These are phyloP conservation scores for Cutaneotrichosporon sp. DNA, from an alignment of 1,284 basidiomycete genomes.

Conservation along the genomic window DNA sequence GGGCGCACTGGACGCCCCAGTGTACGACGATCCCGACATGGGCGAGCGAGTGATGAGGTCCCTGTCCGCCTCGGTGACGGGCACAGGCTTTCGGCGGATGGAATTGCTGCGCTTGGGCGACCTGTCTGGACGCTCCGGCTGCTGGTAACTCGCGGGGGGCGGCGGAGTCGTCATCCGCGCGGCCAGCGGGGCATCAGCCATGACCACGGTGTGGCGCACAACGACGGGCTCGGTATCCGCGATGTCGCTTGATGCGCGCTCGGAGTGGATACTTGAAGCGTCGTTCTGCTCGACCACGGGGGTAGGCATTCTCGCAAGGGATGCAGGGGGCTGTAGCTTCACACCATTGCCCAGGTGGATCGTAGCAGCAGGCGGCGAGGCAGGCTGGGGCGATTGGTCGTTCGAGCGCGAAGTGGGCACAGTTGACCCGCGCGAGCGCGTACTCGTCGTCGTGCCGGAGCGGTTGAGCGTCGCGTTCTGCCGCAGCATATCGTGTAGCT, in stretches of 20 bases:
- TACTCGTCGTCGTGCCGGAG: constrained; percentile 8
- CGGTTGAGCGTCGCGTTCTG: constrained; percentile 23
- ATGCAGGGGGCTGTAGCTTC: not conserved
- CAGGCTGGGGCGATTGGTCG: not conserved
- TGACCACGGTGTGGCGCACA: constrained; percentile 34
- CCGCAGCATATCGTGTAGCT: constrained; percentile 34
- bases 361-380: not conserved
- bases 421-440: constrained; percentile 6
- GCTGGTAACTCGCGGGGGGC: not conserved
- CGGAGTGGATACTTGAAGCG: not conserved
- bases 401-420: not conserved
- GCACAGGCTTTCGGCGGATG: constrained; percentile 40
- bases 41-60: constrained; percentile 27
- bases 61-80: constrained; percentile 34
- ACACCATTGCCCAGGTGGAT: not conserved
- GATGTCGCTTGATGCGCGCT: constrained; percentile 1
- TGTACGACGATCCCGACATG: constrained; percentile 3
- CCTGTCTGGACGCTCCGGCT: not conserved
- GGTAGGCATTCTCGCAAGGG: constrained; percentile 7
- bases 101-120: constrained; percentile 14
- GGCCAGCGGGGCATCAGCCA: constrained; percentile 17
- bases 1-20: not conserved
- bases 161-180: not conserved
- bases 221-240: constrained; percentile 10
- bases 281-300: constrained; percentile 8